Evolutionary conservation across 148 eudicot species (phyloP).

Genomic region (Vaccinium myrtillus): DNA sequence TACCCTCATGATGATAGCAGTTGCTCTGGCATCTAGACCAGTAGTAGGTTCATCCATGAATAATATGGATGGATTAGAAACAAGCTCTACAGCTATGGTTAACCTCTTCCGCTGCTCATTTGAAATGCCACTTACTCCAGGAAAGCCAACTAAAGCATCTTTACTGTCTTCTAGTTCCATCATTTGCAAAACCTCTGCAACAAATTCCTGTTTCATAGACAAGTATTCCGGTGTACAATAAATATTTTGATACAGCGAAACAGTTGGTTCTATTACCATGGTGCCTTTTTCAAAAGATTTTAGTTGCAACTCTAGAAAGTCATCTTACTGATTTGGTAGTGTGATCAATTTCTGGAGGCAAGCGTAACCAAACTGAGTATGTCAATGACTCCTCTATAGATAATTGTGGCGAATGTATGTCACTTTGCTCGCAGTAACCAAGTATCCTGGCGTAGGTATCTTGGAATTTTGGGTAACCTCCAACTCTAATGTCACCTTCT

Average conservation of each 20-base stretch:
- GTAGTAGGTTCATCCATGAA: constrained; percentile 80
- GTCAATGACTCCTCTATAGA: constrained; percentile 30
- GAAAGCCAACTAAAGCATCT: constrained; percentile 48
- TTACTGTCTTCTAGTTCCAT: constrained; percentile 50
- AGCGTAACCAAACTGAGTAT: constrained; percentile 34
- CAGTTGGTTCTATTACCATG: neutral
- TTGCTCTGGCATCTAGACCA: constrained; percentile 71
- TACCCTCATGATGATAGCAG: constrained; percentile 66
- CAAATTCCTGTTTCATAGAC: constrained; percentile 41
- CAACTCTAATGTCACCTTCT: constrained; percentile 35
- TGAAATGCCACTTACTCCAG: constrained; percentile 50
- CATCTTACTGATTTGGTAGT: constrained; percentile 5
- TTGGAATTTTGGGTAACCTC: constrained; percentile 35
- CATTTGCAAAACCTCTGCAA: constrained; percentile 40
- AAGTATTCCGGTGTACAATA: neutral
- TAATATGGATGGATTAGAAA: constrained; percentile 63
- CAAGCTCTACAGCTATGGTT: constrained; percentile 64
- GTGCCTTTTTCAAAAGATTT: neutral
- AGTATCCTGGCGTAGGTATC: constrained; percentile 33
- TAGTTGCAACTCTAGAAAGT: neutral
- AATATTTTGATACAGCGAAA: neutral
- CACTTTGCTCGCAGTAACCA: constrained; percentile 41
- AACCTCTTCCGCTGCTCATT: constrained; percentile 65
- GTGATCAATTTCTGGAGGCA: constrained; percentile 22
- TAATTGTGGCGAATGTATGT: constrained; percentile 34